Evolutionary conservation across 768 basidiomycete species (phyloP).

Genomic region (Pleurotus tuoliensis): DNA sequence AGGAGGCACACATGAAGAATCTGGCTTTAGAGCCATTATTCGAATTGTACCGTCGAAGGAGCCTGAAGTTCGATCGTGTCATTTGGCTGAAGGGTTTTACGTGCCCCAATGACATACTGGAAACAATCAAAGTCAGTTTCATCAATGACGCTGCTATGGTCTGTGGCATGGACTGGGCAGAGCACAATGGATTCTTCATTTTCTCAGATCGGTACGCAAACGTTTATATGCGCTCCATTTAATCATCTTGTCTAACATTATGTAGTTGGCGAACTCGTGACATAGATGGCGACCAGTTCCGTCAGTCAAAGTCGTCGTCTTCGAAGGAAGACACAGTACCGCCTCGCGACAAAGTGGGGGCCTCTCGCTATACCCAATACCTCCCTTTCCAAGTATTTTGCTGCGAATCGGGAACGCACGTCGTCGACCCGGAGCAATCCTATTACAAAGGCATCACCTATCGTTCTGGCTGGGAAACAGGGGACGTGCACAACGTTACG

Average conservation of each 20-base stretch:
- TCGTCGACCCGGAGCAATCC: conserved; percentile 92
- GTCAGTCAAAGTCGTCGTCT: conserved; percentile 85
- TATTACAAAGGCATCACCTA: conserved; percentile 91
- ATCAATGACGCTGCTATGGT: conserved; percentile 96
- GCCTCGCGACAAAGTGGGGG: conserved; percentile 80
- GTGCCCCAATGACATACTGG: conserved; percentile 96
- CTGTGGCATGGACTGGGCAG: conserved; percentile 99
- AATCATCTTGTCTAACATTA: background rate
- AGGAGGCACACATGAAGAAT: conserved; percentile 93
- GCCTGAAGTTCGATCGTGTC: conserved; percentile 84
- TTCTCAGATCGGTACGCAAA: conserved; percentile 86
- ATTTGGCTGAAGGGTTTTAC: conserved; percentile 99
- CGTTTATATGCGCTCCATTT: too few species aligned
- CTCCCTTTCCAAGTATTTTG: conserved; percentile 99
- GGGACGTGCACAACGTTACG: conserved; percentile 77
- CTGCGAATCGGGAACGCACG: conserved; percentile 96
- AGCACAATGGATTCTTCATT: conserved; percentile 95
- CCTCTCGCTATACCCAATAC: conserved; percentile 83
- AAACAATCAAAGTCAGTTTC: conserved; percentile 88
- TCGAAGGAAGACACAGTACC: conserved; percentile 89
- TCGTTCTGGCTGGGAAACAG: conserved; percentile 55
- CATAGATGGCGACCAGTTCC: conserved; percentile 96
- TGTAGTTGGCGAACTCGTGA: conserved; percentile 94
- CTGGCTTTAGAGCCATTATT: conserved; percentile 86
- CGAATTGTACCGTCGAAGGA: conserved; percentile 73